Percentiles rank a stretch among this genome's conserved stretches.
phyloP scores from a whole-genome alignment of 2,329 filamentous ascomycete genomes.

The Botrytis tulipae region DNA sequence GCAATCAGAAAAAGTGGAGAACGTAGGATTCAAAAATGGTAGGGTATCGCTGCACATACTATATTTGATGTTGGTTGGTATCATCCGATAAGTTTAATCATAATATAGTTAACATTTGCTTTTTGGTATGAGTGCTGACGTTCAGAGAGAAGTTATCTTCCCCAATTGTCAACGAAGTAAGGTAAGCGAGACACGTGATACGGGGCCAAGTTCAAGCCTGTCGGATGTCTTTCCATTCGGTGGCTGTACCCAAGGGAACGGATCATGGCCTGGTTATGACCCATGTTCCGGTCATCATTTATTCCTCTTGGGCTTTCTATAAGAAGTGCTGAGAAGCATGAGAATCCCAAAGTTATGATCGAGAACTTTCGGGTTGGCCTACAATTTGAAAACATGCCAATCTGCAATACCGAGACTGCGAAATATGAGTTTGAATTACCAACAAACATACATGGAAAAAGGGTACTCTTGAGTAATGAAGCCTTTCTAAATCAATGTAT shows the following conservation, averaged over 20 bases:
- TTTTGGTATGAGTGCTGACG: background rate
- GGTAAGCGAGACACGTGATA: slow-evolving; percentile 9
- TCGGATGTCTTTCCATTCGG: background rate
- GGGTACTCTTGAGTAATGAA: background rate
- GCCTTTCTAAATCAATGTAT: fast-evolving
- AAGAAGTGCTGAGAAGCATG: background rate
- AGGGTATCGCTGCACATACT: background rate
- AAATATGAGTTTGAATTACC: background rate
- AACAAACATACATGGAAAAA: background rate
- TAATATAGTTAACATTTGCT: background rate
- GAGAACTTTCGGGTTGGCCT: background rate
- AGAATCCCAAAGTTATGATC: background rate
- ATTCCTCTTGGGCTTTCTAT: background rate
- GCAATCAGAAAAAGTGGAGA: background rate
- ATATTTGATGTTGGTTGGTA: background rate
- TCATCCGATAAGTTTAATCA: background rate
- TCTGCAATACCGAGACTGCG: background rate
- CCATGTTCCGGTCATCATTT: background rate
- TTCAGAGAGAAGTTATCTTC: background rate
- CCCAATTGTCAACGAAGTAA: background rate
- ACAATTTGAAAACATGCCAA: background rate
- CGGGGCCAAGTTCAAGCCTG: background rate
- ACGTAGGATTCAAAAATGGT: background rate
- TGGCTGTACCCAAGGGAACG: background rate
- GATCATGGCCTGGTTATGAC: background rate